These are phyloP conservation scores for Aspergillus jensenii DNA, from an alignment of 2,329 filamentous ascomycete genomes.

Conservation along the genomic window DNA sequence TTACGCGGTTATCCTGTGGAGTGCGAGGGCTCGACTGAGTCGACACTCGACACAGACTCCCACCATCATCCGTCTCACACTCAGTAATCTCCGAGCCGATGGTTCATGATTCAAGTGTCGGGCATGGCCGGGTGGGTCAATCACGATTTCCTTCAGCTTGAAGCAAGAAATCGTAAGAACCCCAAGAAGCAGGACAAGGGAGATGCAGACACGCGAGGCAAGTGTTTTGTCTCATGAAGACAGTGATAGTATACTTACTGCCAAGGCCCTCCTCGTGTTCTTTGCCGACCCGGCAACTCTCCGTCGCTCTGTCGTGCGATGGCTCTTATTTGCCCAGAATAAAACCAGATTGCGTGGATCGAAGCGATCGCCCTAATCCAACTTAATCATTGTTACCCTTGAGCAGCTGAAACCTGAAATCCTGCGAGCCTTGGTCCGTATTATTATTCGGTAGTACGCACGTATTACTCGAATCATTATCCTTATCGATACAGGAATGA, in stretches of 20 bases:
- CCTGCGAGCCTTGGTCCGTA: not conserved
- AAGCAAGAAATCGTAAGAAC: not conserved
- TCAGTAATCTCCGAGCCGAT: not conserved
- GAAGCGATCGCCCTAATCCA: slow-evolving; percentile 4
- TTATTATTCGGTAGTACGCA: no score
- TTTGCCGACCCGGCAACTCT: not conserved
- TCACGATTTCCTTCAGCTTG: not conserved
- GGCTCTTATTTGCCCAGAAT: not conserved
- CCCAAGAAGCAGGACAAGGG: not conserved
- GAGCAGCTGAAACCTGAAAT: not conserved
- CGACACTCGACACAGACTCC: not conserved
- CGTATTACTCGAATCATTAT: not conserved
- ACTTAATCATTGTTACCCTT: not conserved
- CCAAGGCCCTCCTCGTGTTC: slow-evolving; percentile 1
- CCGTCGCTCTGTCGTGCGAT: not conserved
- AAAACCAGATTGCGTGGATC: slow-evolving; percentile 5
- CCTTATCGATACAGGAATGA: not conserved
- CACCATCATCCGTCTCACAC: slow-evolving; percentile 14
- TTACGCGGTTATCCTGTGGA: slow-evolving; percentile 10
- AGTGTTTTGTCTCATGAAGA: not conserved
- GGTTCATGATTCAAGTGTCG: not conserved
- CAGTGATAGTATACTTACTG: not conserved
- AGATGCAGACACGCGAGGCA: not conserved
- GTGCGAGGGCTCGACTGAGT: slow-evolving; percentile 4
- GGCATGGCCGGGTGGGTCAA: not conserved